Conservation (phyloP, 345 rosid genomes). For the Sonneratia alba region DNA sequence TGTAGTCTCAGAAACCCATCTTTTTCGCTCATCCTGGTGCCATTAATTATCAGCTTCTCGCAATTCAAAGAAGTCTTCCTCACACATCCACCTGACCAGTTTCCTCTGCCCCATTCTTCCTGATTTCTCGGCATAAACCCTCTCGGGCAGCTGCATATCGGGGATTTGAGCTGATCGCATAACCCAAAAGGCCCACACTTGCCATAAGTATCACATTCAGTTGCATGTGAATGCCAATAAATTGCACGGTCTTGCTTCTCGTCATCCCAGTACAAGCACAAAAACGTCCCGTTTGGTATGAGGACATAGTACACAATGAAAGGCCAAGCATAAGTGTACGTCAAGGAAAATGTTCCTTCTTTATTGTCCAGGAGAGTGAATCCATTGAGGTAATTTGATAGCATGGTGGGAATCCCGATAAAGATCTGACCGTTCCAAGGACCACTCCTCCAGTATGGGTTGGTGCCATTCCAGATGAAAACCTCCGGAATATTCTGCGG, state of each 20-base stretch:
- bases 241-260: not conserved
- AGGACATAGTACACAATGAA: not conserved
- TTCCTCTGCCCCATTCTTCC: constrained; percentile 13
- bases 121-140: not conserved
- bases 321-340: not conserved
- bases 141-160: constrained; percentile 2
- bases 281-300: constrained; percentile 3
- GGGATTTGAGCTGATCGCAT: constrained; percentile 13
- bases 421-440: constrained; percentile 52
- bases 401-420: not conserved
- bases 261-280: not conserved
- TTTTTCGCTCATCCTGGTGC: constrained; percentile 8
- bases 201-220: constrained; percentile 17
- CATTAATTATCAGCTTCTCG: too few species aligned
- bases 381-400: constrained; percentile 13
- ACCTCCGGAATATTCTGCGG: constrained; percentile 19
- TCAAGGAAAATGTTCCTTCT: constrained; percentile 16
- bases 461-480: constrained; percentile 32
- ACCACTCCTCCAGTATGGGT: constrained; percentile 39
- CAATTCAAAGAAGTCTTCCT: constrained; percentile 1
- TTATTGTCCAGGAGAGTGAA: constrained; percentile 12
- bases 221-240: not conserved
- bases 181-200: constrained; percentile 20
- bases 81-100: constrained; percentile 23
- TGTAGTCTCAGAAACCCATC: constrained; percentile 14